phyloP scores from a whole-genome alignment of 2,329 filamentous ascomycete genomes.

The Ceratocystis cacaofunesta region DNA sequence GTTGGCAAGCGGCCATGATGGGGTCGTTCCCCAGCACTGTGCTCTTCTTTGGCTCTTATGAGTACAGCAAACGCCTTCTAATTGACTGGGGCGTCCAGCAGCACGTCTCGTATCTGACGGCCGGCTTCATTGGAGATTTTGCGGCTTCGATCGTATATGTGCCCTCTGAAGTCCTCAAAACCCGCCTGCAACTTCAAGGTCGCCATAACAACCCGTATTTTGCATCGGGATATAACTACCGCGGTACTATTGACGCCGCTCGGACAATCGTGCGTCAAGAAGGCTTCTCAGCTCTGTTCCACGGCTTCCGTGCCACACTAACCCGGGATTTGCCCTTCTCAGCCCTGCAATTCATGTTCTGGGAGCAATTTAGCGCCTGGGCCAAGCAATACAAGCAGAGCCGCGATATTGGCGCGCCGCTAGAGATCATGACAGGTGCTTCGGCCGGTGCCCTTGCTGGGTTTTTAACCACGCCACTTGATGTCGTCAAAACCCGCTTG shows the following conservation, averaged over 20 bases:
- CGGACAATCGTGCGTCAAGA: slow-evolving; percentile 73
- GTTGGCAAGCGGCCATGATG: slow-evolving; percentile 78
- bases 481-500: slow-evolving; percentile 92
- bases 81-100: slow-evolving; percentile 71
- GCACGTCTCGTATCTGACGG: slow-evolving; percentile 70
- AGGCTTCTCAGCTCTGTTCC: slow-evolving; percentile 73
- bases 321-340: slow-evolving; percentile 92
- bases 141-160: slow-evolving; percentile 90
- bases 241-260: slow-evolving; percentile 66
- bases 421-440: slow-evolving; percentile 82
- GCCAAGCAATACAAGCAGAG: slow-evolving; percentile 66
- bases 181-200: slow-evolving; percentile 87
- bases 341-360: slow-evolving; percentile 93
- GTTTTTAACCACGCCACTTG: slow-evolving; percentile 85
- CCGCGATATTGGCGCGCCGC: slow-evolving; percentile 65
- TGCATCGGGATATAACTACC: slow-evolving; percentile 90
- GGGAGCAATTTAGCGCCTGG: slow-evolving; percentile 79
- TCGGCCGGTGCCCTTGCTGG: slow-evolving; percentile 85
- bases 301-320: slow-evolving; percentile 93
- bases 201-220: slow-evolving; percentile 92
- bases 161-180: slow-evolving; percentile 93
- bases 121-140: slow-evolving; percentile 84
- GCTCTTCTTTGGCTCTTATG: slow-evolving; percentile 91
- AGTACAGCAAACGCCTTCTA: slow-evolving; percentile 82
- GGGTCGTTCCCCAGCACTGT: slow-evolving; percentile 90